phyloP scores from a whole-genome alignment of 768 basidiomycete species.

The Infundibulicybe gibba region DNA sequence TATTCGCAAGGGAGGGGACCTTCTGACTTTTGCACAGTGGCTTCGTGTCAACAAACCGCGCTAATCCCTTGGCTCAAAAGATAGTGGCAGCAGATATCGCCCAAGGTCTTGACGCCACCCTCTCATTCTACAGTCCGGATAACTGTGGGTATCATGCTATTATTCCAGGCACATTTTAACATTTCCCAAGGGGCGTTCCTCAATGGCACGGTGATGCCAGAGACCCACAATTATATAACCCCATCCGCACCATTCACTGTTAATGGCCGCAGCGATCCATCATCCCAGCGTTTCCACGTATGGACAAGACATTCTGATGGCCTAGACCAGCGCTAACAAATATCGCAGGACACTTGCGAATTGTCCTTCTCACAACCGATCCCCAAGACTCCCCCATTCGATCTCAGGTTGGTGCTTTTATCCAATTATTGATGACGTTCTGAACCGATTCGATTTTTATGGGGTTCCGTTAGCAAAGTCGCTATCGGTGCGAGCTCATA shows the following conservation, averaged over 20 bases:
- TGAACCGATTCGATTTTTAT: not conserved
- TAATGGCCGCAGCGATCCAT: slow-evolving; percentile 40
- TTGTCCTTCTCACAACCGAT: slow-evolving; percentile 32
- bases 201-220: slow-evolving; percentile 37
- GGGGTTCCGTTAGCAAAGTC: slow-evolving; percentile 28
- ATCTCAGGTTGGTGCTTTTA: slow-evolving; percentile 28
- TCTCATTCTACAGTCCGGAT: slow-evolving; percentile 44
- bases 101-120: slow-evolving; percentile 28
- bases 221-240: slow-evolving; percentile 38
- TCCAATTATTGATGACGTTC: not conserved
- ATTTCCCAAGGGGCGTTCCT: slow-evolving; percentile 38
- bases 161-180: not conserved
- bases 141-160: slow-evolving; percentile 37
- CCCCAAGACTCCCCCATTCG: slow-evolving; percentile 43
- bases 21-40: slow-evolving; percentile 30
- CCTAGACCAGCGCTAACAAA: not conserved
- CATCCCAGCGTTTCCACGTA: slow-evolving; percentile 47
- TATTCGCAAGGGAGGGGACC: not conserved
- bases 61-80: slow-evolving; percentile 55
- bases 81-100: slow-evolving; percentile 51
- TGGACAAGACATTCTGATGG: slow-evolving; percentile 9
- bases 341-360: slow-evolving; percentile 38
- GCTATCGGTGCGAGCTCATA: slow-evolving; percentile 33
- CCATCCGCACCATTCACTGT: slow-evolving; percentile 37
- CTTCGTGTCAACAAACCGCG: slow-evolving; percentile 51